Evolutionary conservation across 371 early-diverging fungal species (phyloP), one percentile per base, ranked within the genome.

Genomic region (Mucor irregularis): DNA sequence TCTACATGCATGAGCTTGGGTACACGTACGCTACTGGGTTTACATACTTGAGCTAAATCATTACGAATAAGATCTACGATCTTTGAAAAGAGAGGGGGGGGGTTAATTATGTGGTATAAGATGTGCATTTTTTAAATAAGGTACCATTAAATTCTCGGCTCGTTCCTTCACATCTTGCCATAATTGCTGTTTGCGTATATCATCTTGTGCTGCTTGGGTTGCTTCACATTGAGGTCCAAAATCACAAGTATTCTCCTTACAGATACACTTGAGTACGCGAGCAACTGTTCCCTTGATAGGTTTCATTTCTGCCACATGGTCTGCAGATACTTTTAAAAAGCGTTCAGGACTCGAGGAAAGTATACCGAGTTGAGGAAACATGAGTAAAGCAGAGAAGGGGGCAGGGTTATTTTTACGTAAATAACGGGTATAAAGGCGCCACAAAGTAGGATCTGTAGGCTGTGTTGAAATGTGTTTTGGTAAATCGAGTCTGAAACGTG

Each of bases 41-140:
- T 62, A 61, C 87, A 86, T 21, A 86, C 81, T 52, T 81, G 80
- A 1, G 89, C 84, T 26, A 98, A 75, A 52, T 98, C 98, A 62
- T 98, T 95, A 26, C 98, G 90, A 45, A 97, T 92, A 67, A 97
- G 72, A 67, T 98, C 98, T 0, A 98, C 98, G 65, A 97, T 97
- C 93, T 92, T 64, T 25, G 3, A 28, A 34, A 19, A 10, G 3
- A 44, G n/a, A 9, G 5, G 13, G 21, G 43, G 2, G 6, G 5
- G 25, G 9, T 22, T n/a, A n/a, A n/a, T n/a, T 11, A 22, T 5
- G 8, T 9, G 9, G 1, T 21, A 10, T n/a, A 45, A 19, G 47
- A 48, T 31, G 4, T 49, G 9, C 33, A 24, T 49, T 25, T 22
- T 28, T 31, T 25, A 8, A 13, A 52, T 9, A 50, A 17, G 2